phyloP scores from a whole-genome alignment of 2,329 filamentous ascomycete genomes.

The Alternaria sp. region DNA sequence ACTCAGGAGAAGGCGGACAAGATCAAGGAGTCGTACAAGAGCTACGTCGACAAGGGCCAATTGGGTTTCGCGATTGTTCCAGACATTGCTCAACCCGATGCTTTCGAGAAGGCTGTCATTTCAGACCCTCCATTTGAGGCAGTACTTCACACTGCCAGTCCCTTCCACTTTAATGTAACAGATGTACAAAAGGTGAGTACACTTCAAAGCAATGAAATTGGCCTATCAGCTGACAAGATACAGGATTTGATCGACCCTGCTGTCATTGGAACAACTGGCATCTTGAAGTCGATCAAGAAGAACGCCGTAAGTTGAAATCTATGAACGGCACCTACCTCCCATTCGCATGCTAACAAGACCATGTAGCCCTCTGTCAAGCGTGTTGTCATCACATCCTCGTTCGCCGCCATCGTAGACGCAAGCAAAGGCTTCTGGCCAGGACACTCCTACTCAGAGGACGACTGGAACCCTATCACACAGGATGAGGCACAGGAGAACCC shows the following conservation, averaged over 20 bases:
- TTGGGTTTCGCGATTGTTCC: conserved; percentile 73
- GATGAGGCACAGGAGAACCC: conserved; percentile 59
- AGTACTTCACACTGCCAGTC: conserved; percentile 62
- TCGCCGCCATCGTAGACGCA: conserved; percentile 69
- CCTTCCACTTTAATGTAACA: conserved; percentile 78
- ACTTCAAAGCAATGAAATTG: rapidly evolving
- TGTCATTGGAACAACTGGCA: conserved; percentile 69
- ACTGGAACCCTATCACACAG: conserved; percentile 66
- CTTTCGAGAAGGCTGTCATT: conserved; percentile 70
- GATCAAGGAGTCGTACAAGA: conserved; percentile 64
- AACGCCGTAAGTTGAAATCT: background rate
- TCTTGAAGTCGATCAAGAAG: conserved; percentile 65
- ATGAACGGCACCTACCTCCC: background rate
- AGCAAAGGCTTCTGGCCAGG: conserved; percentile 61
- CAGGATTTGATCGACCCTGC: conserved; percentile 66
- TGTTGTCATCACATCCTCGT: conserved; percentile 75
- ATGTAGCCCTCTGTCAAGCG: conserved; percentile 69
- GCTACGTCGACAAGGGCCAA: conserved; percentile 61
- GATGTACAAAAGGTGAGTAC: conserved; percentile 68
- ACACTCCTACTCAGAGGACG: conserved; percentile 62
- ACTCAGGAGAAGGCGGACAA: conserved; percentile 68
- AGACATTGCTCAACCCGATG: conserved; percentile 73
- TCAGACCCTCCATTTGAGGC: conserved; percentile 73
- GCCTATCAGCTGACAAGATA: conserved; percentile 9
- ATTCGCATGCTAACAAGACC: background rate